Evolutionary conservation across 441 rosid genomes (phyloP).

Genomic region (Gossypium lobatum): DNA sequence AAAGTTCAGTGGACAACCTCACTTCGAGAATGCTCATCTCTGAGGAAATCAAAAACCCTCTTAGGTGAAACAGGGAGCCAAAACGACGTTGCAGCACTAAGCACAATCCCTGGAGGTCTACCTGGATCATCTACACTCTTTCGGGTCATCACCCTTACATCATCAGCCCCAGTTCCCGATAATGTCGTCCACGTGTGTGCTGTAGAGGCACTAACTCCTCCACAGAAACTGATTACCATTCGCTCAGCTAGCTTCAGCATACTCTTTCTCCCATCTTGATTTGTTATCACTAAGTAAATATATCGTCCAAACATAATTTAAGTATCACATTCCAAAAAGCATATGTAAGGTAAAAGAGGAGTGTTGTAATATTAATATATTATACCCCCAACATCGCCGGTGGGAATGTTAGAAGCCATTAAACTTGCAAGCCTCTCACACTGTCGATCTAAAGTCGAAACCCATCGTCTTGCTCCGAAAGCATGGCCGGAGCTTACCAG

Average conservation of each 20-base stretch:
- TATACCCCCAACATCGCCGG: slow-evolving; percentile 47
- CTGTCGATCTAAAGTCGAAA: slow-evolving; percentile 64
- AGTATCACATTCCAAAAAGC: not conserved
- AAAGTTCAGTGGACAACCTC: slow-evolving; percentile 35
- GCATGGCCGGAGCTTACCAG: slow-evolving; percentile 62
- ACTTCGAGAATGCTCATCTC: slow-evolving; percentile 60
- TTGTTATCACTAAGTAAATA: slow-evolving; percentile 42
- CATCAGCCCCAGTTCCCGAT: slow-evolving; percentile 62
- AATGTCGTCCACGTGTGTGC: slow-evolving; percentile 63
- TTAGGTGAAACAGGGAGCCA: slow-evolving; percentile 79
- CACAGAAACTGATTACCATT: slow-evolving; percentile 70
- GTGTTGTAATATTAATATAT: not conserved
- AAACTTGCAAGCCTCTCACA: slow-evolving; percentile 74
- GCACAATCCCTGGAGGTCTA: slow-evolving; percentile 74
- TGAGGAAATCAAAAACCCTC: slow-evolving; percentile 68
- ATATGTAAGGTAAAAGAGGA: not conserved
- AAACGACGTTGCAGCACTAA: slow-evolving; percentile 83
- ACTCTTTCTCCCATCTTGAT: slow-evolving; percentile 57
- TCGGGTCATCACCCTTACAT: slow-evolving; percentile 76
- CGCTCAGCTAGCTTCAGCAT: slow-evolving; percentile 77
- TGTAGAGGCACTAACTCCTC: slow-evolving; percentile 64
- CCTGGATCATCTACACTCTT: slow-evolving; percentile 80
- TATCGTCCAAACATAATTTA: not conserved
- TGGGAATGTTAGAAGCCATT: slow-evolving; percentile 47
- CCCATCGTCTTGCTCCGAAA: slow-evolving; percentile 87